Evolutionary conservation across 1,139 yeast species (phyloP).

Genomic region (Wickerhamiella pararugosa): DNA sequence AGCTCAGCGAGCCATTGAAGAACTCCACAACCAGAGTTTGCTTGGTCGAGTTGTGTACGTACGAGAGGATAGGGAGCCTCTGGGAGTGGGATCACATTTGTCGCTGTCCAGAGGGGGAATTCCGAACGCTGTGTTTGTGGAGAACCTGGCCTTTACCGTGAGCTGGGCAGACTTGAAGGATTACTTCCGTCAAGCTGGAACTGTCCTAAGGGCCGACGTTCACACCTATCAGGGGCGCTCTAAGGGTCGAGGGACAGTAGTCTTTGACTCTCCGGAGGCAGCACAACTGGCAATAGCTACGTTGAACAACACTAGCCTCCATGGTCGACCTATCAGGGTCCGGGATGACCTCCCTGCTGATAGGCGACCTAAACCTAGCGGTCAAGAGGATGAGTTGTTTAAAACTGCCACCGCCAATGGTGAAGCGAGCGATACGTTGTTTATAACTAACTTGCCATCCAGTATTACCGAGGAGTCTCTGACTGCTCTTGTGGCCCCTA

Average conservation of each 20-base stretch:
- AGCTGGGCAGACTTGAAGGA: constrained; percentile 43
- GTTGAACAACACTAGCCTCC: constrained; percentile 38
- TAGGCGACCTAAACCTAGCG: constrained; percentile 12
- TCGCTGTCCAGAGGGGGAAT: constrained; percentile 1
- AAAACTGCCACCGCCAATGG: constrained; percentile 44
- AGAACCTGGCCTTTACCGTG: constrained; percentile 43
- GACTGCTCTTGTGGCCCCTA: constrained; percentile 71
- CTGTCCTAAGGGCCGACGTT: constrained; percentile 39
- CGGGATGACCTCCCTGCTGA: constrained; percentile 31
- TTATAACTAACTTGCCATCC: constrained; percentile 70
- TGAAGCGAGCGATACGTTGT: constrained; percentile 39
- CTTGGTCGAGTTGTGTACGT: constrained; percentile 78
- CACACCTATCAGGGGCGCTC: constrained; percentile 32
- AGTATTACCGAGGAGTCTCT: constrained; percentile 78
- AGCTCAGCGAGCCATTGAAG: constrained; percentile 60
- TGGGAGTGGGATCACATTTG: constrained; percentile 12
- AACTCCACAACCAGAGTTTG: constrained; percentile 51
- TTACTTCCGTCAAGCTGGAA: constrained; percentile 31
- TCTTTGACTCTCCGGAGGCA: constrained; percentile 35
- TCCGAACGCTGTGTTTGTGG: constrained; percentile 27
- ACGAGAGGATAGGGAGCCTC: constrained; percentile 39
- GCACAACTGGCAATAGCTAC: constrained; percentile 36
- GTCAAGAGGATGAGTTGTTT: constrained; percentile 8
- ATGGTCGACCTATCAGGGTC: constrained; percentile 47
- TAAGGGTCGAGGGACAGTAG: constrained; percentile 55